phyloP scores from a whole-genome alignment of 192 early-diverging fungal species.

The Phlyctochytrium planicorne region DNA sequence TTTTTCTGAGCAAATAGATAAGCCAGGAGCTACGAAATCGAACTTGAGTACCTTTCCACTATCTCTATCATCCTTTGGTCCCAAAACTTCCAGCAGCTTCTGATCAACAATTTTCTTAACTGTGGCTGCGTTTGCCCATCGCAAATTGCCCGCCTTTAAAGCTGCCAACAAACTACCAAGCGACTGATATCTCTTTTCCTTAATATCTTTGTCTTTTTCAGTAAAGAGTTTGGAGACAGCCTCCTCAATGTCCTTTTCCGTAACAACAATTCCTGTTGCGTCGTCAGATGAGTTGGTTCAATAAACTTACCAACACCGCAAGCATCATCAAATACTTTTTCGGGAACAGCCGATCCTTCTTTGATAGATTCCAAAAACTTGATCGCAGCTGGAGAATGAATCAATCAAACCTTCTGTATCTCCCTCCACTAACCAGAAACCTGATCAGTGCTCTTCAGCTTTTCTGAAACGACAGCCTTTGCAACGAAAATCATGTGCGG shows the following conservation, averaged over 20 bases:
- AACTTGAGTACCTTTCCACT: background rate
- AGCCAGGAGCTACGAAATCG: background rate
- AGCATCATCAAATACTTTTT: constrained; percentile 73
- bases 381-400: constrained; percentile 70
- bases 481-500: constrained; percentile 81
- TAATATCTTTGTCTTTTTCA: constrained; percentile 65
- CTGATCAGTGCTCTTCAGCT: constrained; percentile 79
- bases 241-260: constrained; percentile 69
- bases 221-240: constrained; percentile 67
- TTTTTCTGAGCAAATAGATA: constrained; percentile 37
- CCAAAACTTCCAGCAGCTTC: constrained; percentile 79
- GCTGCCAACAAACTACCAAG: constrained; percentile 74
- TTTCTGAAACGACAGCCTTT: constrained; percentile 64
- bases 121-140: constrained; percentile 86
- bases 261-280: constrained; percentile 81
- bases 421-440: constrained; percentile 60
- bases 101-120: constrained; percentile 89
- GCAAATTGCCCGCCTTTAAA: constrained; percentile 59
- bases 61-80: constrained; percentile 91
- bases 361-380: constrained; percentile 72
- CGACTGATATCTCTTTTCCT: constrained; percentile 81
- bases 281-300: constrained; percentile 5
- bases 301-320: constrained; percentile 84
- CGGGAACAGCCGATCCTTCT: constrained; percentile 53
- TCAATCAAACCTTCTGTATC: background rate